Evolutionary conservation across 2,329 filamentous ascomycete genomes (phyloP).

Genomic region (Dryadomyces sulphureus): DNA sequence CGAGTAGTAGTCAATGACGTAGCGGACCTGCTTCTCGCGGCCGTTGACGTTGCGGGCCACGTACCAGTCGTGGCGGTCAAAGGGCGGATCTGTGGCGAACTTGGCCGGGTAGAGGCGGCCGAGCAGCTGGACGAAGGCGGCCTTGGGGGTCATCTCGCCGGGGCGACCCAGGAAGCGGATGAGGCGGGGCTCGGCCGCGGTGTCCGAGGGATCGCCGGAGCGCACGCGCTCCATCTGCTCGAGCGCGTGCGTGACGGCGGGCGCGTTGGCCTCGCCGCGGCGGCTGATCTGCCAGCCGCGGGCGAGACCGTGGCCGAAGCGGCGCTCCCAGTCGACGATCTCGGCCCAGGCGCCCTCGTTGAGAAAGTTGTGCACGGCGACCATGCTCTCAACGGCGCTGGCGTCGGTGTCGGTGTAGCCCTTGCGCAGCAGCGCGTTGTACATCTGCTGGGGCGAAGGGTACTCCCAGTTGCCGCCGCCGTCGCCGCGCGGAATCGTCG

Average conservation of each 20-base stretch:
- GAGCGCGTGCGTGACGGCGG: constrained; percentile 18
- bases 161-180: constrained; percentile 82
- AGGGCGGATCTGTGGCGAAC: constrained; percentile 75
- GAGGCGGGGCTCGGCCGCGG: constrained; percentile 45
- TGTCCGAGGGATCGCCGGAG: constrained; percentile 17
- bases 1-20: constrained; percentile 94
- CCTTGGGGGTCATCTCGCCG: constrained; percentile 82
- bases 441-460: constrained; percentile 97
- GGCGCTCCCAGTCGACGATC: constrained; percentile 83
- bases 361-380: constrained; percentile 92
- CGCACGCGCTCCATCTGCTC: constrained; percentile 30
- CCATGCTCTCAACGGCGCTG: constrained; percentile 91
- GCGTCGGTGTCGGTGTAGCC: constrained; percentile 89
- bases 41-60: constrained; percentile 60
- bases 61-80: constrained; percentile 96
- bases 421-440: constrained; percentile 92
- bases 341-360: constrained; percentile 97
- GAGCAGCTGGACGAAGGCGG: constrained; percentile 66
- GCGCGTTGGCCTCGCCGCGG: constrained; percentile 52
- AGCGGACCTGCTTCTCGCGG: constrained; percentile 63
- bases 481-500: constrained; percentile 80
- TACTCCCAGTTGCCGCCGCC: constrained; percentile 85
- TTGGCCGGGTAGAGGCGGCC: constrained; percentile 65
- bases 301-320: constrained; percentile 61
- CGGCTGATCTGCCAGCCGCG: constrained; percentile 61